Evolutionary conservation across 1,284 basidiomycete species (phyloP).

Genomic region (Lentinula novae-zelandiae): DNA sequence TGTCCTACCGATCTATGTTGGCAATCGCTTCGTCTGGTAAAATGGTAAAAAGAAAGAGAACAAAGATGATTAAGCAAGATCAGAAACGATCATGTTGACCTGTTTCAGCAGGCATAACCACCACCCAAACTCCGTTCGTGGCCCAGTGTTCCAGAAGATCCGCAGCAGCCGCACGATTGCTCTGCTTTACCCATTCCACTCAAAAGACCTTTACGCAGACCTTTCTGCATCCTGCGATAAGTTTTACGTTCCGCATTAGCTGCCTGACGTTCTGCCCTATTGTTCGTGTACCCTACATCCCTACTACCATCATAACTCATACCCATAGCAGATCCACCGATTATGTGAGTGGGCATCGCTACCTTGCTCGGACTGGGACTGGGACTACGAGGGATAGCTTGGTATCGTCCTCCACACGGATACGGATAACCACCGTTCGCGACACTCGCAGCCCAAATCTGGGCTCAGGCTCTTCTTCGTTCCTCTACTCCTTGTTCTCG

Average conservation of each 20-base stretch:
- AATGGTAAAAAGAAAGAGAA: neutral
- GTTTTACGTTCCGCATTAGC: slow-evolving; percentile 1
- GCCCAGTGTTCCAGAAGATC: slow-evolving; percentile 20
- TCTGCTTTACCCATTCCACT: slow-evolving; percentile 8
- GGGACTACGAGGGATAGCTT: neutral
- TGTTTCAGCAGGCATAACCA: slow-evolving; percentile 19
- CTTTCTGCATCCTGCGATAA: slow-evolving; percentile 2
- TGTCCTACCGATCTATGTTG: neutral
- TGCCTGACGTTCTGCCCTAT: neutral
- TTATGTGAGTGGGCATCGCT: neutral
- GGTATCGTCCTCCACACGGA: neutral
- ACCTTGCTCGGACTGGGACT: neutral
- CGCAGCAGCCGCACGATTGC: slow-evolving; percentile 16
- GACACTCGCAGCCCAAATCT: slow-evolving; percentile 6
- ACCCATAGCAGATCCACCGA: neutral
- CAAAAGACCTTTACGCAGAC: neutral
- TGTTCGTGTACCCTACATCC: neutral
- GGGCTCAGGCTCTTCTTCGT: slow-evolving; percentile 16
- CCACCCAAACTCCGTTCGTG: slow-evolving; percentile 20
- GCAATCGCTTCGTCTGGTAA: slow-evolving; percentile 16
- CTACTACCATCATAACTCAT: neutral
- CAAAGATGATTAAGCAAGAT: neutral
- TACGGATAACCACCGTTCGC: neutral
- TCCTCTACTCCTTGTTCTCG: slow-evolving; percentile 10
- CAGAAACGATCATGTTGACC: slow-evolving; percentile 9